Conservation (phyloP, 306 rosid genomes). For the Dryas drummondii region DNA sequence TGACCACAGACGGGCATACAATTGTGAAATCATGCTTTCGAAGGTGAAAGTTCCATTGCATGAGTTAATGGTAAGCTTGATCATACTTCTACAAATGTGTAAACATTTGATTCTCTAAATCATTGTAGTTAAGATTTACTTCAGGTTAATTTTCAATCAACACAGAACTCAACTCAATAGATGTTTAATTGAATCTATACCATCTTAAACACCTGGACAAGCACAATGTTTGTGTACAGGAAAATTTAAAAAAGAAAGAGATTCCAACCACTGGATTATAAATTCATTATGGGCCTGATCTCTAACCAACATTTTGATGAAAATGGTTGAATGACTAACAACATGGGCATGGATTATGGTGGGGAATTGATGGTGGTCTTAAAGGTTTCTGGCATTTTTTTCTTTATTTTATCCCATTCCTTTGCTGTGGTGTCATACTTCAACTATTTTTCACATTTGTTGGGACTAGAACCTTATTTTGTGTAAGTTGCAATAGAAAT, state of each 20-base stretch:
- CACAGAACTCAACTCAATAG: background rate
- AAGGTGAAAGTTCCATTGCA: constrained; percentile 83
- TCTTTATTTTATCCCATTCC: background rate
- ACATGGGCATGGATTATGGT: too few relatives aligned
- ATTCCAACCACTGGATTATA: background rate
- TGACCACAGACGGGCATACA: constrained; percentile 89
- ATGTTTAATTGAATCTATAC: background rate
- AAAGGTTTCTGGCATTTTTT: too few relatives aligned
- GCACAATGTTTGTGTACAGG: background rate
- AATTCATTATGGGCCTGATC: background rate
- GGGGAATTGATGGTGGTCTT: too few relatives aligned
- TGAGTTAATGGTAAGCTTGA: constrained; percentile 74
- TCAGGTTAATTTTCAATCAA: background rate
- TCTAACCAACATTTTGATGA: background rate
- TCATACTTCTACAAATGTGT: background rate
- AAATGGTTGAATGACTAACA: background rate
- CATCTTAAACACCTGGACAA: background rate
- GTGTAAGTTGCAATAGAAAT: too few relatives aligned
- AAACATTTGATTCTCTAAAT: background rate
- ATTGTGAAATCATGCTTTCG: constrained; percentile 98
- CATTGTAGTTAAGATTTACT: background rate
- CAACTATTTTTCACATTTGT: too few relatives aligned
- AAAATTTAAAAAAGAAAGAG: background rate
- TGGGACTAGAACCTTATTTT: too few relatives aligned
- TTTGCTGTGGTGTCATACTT: background rate